Evolutionary conservation across 1,284 basidiomycete genomes (phyloP), one percentile per base, ranked within the genome.

Genomic region (Schizophyllum commune): DNA sequence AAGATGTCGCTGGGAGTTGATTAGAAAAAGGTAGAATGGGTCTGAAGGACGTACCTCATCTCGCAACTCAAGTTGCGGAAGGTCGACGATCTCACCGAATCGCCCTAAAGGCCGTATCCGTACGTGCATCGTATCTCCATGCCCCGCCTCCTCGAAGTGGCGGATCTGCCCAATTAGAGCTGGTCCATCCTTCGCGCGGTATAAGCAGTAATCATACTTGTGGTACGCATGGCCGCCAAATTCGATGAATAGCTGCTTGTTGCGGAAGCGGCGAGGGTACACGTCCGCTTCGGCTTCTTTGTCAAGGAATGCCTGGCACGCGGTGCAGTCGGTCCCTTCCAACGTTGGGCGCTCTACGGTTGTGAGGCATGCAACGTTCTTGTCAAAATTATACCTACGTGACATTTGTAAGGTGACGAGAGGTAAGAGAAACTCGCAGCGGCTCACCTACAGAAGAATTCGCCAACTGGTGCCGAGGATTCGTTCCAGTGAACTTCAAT

Each of bases 371-470:
- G 39, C 39, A 9, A 17, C 9, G 13, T 11, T 47, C 39, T 47
- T 47, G 8, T 47, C 39, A 8, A 47, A 53, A 22, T 39, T 20
- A n/a, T 32, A 34, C 57, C 13, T 13, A 27, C 27, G 32, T 51
- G 1, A 1, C 5, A 34, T 20, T 2, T 2, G 27, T 27, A 5
- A 27, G 2, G 27, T 27, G 27, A 27, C 27, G 27, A 27, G 5
- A 27, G 27, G 27, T n/a, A 27, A 27, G 27, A 27, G 27, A 27
- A 27, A 27, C 5, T 27, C 27, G 27, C 3, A 3, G 5, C 2
- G 27, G 27, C 75, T 65, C 65, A 88, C 87, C 78, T 82, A 71
- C 81, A 87, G 68, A 83, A 88, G 68, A 78, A 91, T 6, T 83
- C 77, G 21, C 73, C 71, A 13, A 47, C 13, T 1, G 70, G 63